Percentiles rank a stretch among this genome's conserved stretches.
These are phyloP conservation scores for Uronychia binucleata DNA, from an alignment of 73 alveolate genomes.

Conservation along the genomic window DNA sequence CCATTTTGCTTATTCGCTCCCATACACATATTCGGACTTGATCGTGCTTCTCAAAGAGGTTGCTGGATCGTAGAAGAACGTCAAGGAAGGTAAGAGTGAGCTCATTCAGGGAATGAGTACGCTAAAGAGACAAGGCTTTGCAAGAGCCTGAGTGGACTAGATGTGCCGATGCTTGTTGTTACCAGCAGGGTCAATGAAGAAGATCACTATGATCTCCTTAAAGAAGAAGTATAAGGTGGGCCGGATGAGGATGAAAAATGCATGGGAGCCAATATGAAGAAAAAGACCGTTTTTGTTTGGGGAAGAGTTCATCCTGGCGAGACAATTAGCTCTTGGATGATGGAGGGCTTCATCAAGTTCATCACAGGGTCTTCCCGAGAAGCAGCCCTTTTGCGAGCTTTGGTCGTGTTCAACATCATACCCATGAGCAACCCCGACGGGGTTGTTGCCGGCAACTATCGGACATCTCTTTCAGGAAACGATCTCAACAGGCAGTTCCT, in stretches of 20 bases:
- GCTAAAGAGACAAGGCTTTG: constrained; percentile 27
- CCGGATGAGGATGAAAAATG: not conserved
- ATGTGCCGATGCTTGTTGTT: constrained; percentile 45
- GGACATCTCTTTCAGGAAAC: constrained; percentile 68
- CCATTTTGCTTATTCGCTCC: constrained; percentile 81
- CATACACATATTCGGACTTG: constrained; percentile 75
- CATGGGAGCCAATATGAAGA: constrained; percentile 29
- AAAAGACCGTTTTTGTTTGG: constrained; percentile 54
- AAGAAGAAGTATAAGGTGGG: constrained; percentile 4
- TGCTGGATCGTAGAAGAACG: not conserved
- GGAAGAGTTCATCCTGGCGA: constrained; percentile 93
- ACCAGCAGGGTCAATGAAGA: constrained; percentile 20
- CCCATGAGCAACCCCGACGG: constrained; percentile 91
- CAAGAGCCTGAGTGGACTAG: constrained; percentile 49
- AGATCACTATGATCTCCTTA: constrained; percentile 31
- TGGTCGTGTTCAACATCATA: constrained; percentile 73
- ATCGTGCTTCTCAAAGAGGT: constrained; percentile 43
- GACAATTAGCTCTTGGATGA: constrained; percentile 73
- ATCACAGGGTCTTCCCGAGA: constrained; percentile 23
- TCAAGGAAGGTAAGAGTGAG: too few relatives aligned
- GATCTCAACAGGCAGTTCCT: constrained; percentile 73
- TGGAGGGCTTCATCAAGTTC: constrained; percentile 78
- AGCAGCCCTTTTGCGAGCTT: constrained; percentile 59
- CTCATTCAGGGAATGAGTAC: not conserved
- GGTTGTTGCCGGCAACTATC: constrained; percentile 74